Base-by-base conservation (phyloP, 345 rosid genomes). In the Microthlaspi erraticum region DNA sequence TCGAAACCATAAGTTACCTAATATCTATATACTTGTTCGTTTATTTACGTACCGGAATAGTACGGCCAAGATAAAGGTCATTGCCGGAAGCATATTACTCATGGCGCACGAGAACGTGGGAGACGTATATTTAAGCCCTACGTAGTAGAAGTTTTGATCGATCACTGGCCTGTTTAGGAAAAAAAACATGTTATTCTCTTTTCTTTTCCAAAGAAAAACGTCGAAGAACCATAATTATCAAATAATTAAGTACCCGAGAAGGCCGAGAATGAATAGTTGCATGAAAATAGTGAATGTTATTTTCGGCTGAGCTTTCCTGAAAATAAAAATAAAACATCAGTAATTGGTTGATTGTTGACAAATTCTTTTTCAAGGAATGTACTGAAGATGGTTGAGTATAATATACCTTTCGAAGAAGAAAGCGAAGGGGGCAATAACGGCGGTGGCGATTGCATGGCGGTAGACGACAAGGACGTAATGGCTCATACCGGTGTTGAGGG, bases 11-110 rank as follows among this genome's bases (percentile, higher is more conserved):
- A 1, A 5, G 10, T 43, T 5, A 5, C 20, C 1, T n/a, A 36
- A 42, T 18, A 20, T 54, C 9, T 36, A 0, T 55, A 29, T 39
- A 10, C 5, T 44, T 57, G 45, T 16, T 54, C 36, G 57, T 14
- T 33, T 10, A 18, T n/a, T 4, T 32, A 61, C 75, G 5, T 81
- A 88, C 98, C 88, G 78, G 59, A 77, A 71, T 10, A 81, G 26
- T 83, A 96, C 91, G 39, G 98, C 97, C 87, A 93, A 71, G 29
- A 90, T 29, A 76, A 93, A 90, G 36, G 93, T 83, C 41, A 90
- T 84, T 41, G 97, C 97, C 1, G 98, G 98, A 69, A 87, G 83
- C 61, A 88, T 58, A 64, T 90, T 93, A 76, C 82, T 62, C 85
- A 90, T 80, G 23, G 98, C 87, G 50, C 91, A n/a, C 8, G 93